A percentile compares a stretch with the other conserved stretches of the same genome.
Evolutionary conservation across 805 yeast genomes (phyloP).

Genomic region (Metschnikowia colocasiae): DNA sequence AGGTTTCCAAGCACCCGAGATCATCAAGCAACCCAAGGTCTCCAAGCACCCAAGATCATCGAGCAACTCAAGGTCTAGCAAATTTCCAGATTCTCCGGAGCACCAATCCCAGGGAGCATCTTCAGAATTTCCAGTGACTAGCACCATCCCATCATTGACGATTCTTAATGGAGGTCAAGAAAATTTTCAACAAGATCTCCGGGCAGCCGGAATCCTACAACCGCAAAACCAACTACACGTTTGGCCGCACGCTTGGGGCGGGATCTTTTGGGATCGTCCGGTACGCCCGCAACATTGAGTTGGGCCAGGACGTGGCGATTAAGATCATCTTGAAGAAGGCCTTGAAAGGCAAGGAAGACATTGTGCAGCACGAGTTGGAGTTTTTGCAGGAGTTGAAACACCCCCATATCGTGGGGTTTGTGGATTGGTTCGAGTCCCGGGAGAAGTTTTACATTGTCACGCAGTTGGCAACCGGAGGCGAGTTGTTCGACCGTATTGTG

Average conservation of each 20-base stretch:
- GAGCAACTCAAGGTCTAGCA: not conserved
- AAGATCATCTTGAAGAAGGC: conserved; percentile 86
- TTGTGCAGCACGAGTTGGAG: conserved; percentile 74
- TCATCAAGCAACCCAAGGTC: no score
- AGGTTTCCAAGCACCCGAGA: no score
- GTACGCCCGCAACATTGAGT: conserved; percentile 52
- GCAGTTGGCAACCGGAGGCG: conserved; percentile 95
- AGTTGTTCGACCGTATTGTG: conserved; percentile 82
- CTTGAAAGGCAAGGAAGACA: conserved; percentile 70
- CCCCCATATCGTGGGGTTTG: conserved; percentile 83
- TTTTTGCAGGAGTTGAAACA: conserved; percentile 67
- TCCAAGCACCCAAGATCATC: no score
- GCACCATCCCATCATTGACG: no score
- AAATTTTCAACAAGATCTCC: conserved; percentile 50
- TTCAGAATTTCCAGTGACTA: no score
- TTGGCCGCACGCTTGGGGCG: conserved; percentile 86
- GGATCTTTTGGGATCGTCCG: conserved; percentile 94
- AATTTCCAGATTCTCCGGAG: no score
- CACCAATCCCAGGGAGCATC: no score
- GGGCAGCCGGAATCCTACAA: conserved; percentile 72
- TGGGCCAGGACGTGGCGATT: conserved; percentile 75
- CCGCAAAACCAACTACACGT: conserved; percentile 66
- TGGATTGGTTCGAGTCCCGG: conserved; percentile 90
- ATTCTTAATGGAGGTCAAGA: conserved; percentile 21
- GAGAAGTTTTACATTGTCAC: conserved; percentile 93